Evolutionary conservation across 495 filamentous ascomycete genomes (phyloP).

Genomic region (Aspergillus diversus): DNA sequence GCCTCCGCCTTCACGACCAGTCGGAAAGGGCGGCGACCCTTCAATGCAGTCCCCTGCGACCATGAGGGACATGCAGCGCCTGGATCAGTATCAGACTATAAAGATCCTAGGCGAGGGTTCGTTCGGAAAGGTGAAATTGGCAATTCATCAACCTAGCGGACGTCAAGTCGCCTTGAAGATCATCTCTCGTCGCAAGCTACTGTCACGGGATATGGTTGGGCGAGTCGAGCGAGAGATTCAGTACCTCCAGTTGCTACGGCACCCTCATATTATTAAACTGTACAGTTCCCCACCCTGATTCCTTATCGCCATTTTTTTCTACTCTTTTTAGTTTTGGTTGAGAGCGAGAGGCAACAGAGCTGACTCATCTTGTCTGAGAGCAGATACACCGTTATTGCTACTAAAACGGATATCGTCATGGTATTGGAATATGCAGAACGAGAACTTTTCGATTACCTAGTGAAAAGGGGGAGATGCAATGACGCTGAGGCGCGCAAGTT

Average conservation of each 20-base stretch:
- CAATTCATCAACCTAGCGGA: conserved; percentile 83
- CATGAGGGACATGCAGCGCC: conserved; percentile 67
- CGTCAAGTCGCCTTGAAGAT: conserved; percentile 98
- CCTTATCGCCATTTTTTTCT: background rate
- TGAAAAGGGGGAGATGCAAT: conserved; percentile 83
- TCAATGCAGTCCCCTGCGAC: conserved; percentile 48
- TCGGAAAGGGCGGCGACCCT: conserved; percentile 37
- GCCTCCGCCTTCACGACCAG: conserved; percentile 49
- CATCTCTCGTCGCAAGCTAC: conserved; percentile 90
- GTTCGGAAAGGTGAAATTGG: conserved; percentile 98
- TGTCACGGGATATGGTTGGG: conserved; percentile 95
- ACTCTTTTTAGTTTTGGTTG: background rate
- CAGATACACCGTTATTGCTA: conserved; percentile 96
- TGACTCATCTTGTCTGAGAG: conserved; percentile 19
- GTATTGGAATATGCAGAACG: conserved; percentile 96
- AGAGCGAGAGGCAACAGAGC: conserved; percentile 13
- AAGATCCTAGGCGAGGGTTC: conserved; percentile 94
- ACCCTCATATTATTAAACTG: conserved; percentile 99
- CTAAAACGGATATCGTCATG: conserved; percentile 93
- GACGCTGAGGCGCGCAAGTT: conserved; percentile 92
- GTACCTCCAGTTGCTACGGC: conserved; percentile 91
- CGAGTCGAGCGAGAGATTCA: conserved; percentile 97
- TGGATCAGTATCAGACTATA: conserved; percentile 88
- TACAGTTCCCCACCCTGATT: conserved; percentile 45
- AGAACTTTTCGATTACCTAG: conserved; percentile 97